These are phyloP conservation scores for Calocybe cyanea DNA, from an alignment of 768 basidiomycete genomes.

Conservation along the genomic window DNA sequence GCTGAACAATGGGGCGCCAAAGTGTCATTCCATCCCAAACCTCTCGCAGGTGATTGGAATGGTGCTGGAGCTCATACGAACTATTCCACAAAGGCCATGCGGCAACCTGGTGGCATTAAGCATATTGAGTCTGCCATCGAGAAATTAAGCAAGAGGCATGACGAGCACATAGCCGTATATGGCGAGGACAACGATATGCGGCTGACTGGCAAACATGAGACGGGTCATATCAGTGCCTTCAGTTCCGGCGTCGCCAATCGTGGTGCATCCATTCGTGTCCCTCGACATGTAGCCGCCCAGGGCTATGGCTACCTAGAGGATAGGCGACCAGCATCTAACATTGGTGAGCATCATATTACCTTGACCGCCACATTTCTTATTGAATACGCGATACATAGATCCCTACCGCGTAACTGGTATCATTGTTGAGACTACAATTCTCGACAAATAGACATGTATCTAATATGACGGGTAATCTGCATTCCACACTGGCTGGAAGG, in stretches of 20 bases:
- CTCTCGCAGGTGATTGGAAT: conserved; percentile 97
- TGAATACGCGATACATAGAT: conserved; percentile 45
- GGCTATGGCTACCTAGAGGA: conserved; percentile 97
- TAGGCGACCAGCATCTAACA: conserved; percentile 96
- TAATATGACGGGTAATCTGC: background rate
- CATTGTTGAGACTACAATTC: conserved; percentile 83
- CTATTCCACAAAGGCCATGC: conserved; percentile 93
- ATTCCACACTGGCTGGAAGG: conserved; percentile 10
- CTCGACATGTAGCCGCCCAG: conserved; percentile 86
- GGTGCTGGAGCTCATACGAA: conserved; percentile 99
- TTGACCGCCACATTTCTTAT: background rate
- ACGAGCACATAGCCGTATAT: conserved; percentile 95
- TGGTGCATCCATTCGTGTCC: conserved; percentile 95
- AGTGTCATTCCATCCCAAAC: conserved; percentile 99
- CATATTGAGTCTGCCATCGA: conserved; percentile 88
- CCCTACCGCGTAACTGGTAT: conserved; percentile 93
- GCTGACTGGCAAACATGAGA: conserved; percentile 96
- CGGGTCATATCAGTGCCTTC: conserved; percentile 88
- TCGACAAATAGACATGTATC: conserved; percentile 47
- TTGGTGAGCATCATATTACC: conserved; percentile 54
- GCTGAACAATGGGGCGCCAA: conserved; percentile 98
- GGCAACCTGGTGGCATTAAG: conserved; percentile 92
- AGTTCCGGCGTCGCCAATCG: conserved; percentile 96
- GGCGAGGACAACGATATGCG: conserved; percentile 97
- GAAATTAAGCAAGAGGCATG: conserved; percentile 87